Evolutionary conservation across 768 basidiomycete species (phyloP).

Genomic region (Goffeauzyma gilvescens): DNA sequence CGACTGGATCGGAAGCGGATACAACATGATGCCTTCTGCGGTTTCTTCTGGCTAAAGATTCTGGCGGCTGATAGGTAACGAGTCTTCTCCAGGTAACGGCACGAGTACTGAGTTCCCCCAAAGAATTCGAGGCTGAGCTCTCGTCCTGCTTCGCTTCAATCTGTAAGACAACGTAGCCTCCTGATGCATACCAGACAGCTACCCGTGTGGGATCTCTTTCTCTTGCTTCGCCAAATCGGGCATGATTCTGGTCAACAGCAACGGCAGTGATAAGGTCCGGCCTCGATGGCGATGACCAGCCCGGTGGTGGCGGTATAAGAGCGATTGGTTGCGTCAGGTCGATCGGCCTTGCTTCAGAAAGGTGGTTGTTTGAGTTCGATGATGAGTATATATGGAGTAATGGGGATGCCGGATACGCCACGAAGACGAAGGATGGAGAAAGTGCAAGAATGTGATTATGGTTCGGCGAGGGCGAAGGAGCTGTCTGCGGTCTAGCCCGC

Average conservation of each 20-base stretch:
- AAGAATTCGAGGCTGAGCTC: neutral
- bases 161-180: conserved; percentile 21
- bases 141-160: neutral
- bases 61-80: neutral
- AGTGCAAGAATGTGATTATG: conserved; percentile 17
- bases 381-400: conserved; percentile 25
- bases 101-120: too few relatives aligned
- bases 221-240: neutral
- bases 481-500: neutral
- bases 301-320: conserved; percentile 30
- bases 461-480: neutral
- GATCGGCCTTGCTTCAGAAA: neutral
- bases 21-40: neutral
- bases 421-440: conserved; percentile 27
- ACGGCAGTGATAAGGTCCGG: conserved; percentile 30
- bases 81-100: neutral
- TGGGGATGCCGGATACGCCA: conserved; percentile 25
- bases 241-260: conserved; percentile 11
- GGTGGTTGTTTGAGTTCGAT: neutral
- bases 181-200: conserved; percentile 27
- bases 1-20: conserved; percentile 18
- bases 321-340: conserved; percentile 15
- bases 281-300: conserved; percentile 27
- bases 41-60: neutral
- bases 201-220: conserved; percentile 16